Percentiles rank a stretch among this genome's conserved stretches.
Conservation (phyloP, 441 rosid genomes). For the Corymbia calophylla region DNA sequence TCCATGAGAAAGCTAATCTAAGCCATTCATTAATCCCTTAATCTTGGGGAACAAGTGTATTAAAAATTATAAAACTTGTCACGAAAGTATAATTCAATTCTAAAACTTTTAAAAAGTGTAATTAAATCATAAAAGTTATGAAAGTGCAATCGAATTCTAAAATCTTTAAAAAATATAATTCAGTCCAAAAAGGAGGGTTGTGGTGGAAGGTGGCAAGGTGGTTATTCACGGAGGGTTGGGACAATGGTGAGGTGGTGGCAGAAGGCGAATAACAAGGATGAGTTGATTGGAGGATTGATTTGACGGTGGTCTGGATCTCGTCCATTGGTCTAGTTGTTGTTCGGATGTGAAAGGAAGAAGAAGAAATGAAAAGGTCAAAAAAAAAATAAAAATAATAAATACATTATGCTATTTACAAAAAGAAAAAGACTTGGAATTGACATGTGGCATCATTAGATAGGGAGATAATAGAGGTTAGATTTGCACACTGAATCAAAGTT, state of each 20-base stretch:
- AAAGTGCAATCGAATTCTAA: too few relatives aligned
- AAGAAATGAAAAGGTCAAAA: neutral
- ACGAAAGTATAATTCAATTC: too few relatives aligned
- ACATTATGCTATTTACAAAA: neutral
- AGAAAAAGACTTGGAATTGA: neutral
- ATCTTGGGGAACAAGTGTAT: neutral
- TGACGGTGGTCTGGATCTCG: neutral
- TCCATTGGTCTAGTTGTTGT: neutral
- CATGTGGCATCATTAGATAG: neutral
- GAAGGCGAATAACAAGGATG: neutral
- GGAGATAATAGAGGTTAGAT: neutral
- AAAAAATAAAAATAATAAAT: neutral
- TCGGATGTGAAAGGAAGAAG: neutral
- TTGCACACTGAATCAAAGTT: neutral
- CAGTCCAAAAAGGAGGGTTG: neutral
- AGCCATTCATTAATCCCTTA: neutral
- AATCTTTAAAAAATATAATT: too few relatives aligned
- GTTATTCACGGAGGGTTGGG: neutral
- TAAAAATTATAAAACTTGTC: too few relatives aligned
- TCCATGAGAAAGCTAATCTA: neutral
- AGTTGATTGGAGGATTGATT: neutral
- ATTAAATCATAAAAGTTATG: too few relatives aligned
- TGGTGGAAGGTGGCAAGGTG: neutral
- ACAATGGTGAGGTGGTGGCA: neutral
- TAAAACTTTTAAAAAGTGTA: too few relatives aligned